A percentile compares a stretch with the other conserved stretches of the same genome.
These are phyloP conservation scores for Tulasnella sp. DNA, from an alignment of 768 basidiomycete species.

Conservation along the genomic window DNA sequence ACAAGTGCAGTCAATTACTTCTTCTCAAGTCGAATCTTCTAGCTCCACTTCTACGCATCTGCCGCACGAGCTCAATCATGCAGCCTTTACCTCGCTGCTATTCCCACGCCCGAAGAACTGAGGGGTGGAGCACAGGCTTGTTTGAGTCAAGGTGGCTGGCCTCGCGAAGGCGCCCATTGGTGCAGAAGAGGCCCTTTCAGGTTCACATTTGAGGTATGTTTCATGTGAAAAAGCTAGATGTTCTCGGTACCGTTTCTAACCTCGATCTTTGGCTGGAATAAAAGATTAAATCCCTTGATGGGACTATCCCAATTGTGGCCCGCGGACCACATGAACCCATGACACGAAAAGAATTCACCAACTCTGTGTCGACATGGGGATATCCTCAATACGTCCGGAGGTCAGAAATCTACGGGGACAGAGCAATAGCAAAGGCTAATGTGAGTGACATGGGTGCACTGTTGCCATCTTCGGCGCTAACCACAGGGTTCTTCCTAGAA, in stretches of 20 bases:
- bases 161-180: slow-evolving; percentile 14
- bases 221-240: neutral
- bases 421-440: slow-evolving; percentile 13
- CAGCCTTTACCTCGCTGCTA: slow-evolving; percentile 13
- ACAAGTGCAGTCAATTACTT: neutral
- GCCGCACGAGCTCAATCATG: slow-evolving; percentile 9
- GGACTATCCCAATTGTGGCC: slow-evolving; percentile 14
- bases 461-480: neutral
- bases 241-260: neutral
- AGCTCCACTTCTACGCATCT: slow-evolving; percentile 15
- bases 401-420: slow-evolving; percentile 12
- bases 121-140: slow-evolving; percentile 10
- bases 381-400: slow-evolving; percentile 14
- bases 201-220: slow-evolving; percentile 14
- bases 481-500: neutral
- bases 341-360: slow-evolving; percentile 11
- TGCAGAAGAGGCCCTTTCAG: slow-evolving; percentile 10
- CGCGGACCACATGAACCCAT: slow-evolving; percentile 13
- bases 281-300: slow-evolving; percentile 14
- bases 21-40: too few relatives aligned
- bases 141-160: slow-evolving; percentile 14
- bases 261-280: neutral
- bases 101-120: slow-evolving; percentile 11
- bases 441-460: neutral
- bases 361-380: slow-evolving; percentile 11